Conservation (phyloP, 2,329 filamentous ascomycete species). For the Trichocomaceae sp. region DNA sequence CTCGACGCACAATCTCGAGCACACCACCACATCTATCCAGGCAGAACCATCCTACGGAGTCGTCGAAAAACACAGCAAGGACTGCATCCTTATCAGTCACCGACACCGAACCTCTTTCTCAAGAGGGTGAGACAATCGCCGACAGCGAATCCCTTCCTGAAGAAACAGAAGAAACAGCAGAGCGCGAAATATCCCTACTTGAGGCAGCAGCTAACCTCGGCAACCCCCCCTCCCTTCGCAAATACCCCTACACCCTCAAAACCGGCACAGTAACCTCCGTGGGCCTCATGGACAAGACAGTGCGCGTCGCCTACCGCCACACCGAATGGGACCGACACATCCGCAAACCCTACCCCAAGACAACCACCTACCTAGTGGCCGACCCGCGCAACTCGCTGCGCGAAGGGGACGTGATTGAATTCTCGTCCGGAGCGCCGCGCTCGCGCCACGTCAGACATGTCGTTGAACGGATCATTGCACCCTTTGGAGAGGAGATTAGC, state of each 20-base stretch:
- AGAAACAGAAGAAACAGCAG: not conserved
- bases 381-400: conserved; percentile 38
- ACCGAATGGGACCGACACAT: conserved; percentile 31
- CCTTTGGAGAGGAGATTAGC: conserved; percentile 32
- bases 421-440: conserved; percentile 35
- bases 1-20: conserved; percentile 4
- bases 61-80: not conserved
- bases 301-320: conserved; percentile 31
- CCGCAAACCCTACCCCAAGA: conserved; percentile 32
- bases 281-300: conserved; percentile 37
- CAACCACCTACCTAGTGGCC: conserved; percentile 29
- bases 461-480: conserved; percentile 38
- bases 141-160: not conserved
- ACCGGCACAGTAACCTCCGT: conserved; percentile 37
- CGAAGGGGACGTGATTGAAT: conserved; percentile 40
- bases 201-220: not conserved
- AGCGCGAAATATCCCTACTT: not conserved
- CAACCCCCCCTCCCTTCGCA: conserved; percentile 24
- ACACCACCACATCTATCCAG: not conserved
- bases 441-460: conserved; percentile 35
- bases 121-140: not conserved
- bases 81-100: not conserved
- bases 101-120: not conserved
- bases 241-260: conserved; percentile 30
- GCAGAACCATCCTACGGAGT: not conserved